phyloP scores from a whole-genome alignment of 1,139 yeast genomes.

The Debaryomyces coudertii region DNA sequence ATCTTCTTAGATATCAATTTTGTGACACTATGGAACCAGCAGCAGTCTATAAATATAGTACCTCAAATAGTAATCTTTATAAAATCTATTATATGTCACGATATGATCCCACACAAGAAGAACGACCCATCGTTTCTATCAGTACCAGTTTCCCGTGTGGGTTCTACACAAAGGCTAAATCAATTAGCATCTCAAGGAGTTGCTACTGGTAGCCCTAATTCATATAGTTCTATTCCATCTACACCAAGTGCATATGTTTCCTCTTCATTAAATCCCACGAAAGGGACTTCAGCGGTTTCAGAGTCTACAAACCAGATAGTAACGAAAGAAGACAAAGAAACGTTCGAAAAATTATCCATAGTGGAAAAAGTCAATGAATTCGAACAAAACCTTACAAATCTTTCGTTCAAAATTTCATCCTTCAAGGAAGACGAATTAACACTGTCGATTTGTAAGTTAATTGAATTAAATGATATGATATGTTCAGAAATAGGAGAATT shows the following conservation, averaged over 20 bases:
- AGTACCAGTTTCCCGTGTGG: conserved; percentile 31
- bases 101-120: conserved; percentile 26
- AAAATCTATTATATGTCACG: neutral
- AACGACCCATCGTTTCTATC: conserved; percentile 24
- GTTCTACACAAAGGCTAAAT: conserved; percentile 36
- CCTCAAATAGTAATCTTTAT: neutral
- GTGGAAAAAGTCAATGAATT: conserved; percentile 30
- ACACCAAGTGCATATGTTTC: conserved; percentile 37
- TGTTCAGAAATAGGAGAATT: conserved; percentile 30
- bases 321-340: conserved; percentile 29
- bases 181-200: conserved; percentile 20
- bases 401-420: conserved; percentile 36
- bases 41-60: neutral
- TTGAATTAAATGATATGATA: conserved; percentile 33
- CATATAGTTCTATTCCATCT: conserved; percentile 30
- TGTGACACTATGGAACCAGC: conserved; percentile 6
- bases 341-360: conserved; percentile 35
- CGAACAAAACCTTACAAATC: conserved; percentile 27
- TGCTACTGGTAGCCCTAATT: conserved; percentile 17
- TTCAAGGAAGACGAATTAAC: conserved; percentile 38
- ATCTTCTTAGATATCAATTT: neutral
- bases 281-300: conserved; percentile 30
- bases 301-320: conserved; percentile 16
- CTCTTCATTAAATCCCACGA: conserved; percentile 44
- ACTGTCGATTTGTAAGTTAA: conserved; percentile 29